phyloP scores from a whole-genome alignment of 495 filamentous ascomycete genomes.

The Penicillium desertorum region DNA sequence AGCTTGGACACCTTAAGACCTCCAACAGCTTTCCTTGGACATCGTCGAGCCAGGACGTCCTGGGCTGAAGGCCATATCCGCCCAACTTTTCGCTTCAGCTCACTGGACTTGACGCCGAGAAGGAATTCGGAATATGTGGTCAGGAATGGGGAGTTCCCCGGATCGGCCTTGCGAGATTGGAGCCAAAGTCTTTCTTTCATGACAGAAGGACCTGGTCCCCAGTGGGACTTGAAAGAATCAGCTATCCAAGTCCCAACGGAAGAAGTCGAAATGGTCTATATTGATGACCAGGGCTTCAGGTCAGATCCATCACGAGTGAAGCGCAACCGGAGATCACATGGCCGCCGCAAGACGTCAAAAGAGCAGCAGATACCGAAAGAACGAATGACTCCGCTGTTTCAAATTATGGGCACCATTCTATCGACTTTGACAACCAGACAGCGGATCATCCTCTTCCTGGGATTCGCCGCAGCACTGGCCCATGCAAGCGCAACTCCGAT shows the following conservation, averaged over 20 bases:
- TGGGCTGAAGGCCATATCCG: conserved; percentile 25
- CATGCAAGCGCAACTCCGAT: conserved; percentile 70
- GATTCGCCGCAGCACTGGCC: conserved; percentile 58
- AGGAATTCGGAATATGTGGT: neutral
- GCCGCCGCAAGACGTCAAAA: neutral
- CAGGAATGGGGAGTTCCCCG: neutral
- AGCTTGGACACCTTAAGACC: conserved; percentile 12
- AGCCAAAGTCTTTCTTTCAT: neutral
- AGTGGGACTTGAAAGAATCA: neutral
- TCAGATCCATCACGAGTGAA: neutral
- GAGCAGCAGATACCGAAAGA: conserved; percentile 8
- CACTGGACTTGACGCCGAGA: conserved; percentile 5
- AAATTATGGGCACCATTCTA: conserved; percentile 65
- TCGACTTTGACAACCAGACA: conserved; percentile 49
- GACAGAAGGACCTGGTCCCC: neutral
- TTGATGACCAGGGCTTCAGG: neutral
- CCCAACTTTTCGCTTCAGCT: conserved; percentile 15
- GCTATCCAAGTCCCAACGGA: neutral
- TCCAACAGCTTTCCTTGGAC: conserved; percentile 1
- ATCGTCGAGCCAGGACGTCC: conserved; percentile 5
- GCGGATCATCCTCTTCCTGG: conserved; percentile 57
- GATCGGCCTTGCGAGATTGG: neutral
- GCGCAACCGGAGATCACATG: neutral
- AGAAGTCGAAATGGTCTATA: conserved; percentile 16
- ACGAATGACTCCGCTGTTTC: conserved; percentile 33